Conservation (phyloP, 768 basidiomycete genomes). For the Trametes cubensis region DNA sequence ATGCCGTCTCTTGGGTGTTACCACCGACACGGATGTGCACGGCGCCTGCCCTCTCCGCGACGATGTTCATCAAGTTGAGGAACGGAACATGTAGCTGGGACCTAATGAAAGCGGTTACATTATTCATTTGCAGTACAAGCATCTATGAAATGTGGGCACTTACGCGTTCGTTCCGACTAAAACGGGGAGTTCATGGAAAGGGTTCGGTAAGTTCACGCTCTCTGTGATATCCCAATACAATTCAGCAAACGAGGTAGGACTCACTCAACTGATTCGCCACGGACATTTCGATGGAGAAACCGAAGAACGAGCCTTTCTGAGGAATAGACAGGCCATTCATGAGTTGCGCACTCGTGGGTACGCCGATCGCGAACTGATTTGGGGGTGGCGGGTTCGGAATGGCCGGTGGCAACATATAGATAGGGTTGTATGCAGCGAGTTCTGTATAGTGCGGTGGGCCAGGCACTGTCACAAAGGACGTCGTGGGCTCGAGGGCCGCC, state of each 20-base stretch:
- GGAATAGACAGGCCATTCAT: conserved; percentile 43
- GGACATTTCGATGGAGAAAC: conserved; percentile 78
- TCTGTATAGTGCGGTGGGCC: conserved; percentile 47
- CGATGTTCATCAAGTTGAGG: conserved; percentile 51
- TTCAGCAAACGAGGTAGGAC: background rate
- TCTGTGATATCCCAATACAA: background rate
- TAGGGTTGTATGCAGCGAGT: conserved; percentile 55
- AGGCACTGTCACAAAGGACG: conserved; percentile 31
- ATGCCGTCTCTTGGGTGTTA: conserved; percentile 74
- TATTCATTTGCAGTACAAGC: background rate
- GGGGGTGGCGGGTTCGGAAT: conserved; percentile 48
- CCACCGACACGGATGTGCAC: conserved; percentile 74
- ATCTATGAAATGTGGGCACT: background rate
- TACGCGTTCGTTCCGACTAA: conserved; percentile 10
- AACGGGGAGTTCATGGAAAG: background rate
- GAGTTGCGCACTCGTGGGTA: conserved; percentile 34
- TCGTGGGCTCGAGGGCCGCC: conserved; percentile 3
- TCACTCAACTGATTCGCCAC: conserved; percentile 43
- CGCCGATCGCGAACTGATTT: conserved; percentile 46
- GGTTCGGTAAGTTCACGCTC: background rate
- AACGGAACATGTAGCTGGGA: conserved; percentile 25
- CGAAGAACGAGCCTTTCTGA: conserved; percentile 61
- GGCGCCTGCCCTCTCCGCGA: conserved; percentile 61
- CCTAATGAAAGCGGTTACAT: background rate
- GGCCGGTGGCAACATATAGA: conserved; percentile 51